Conservation (phyloP, 176 grass and related monocot species). For the Dendrocalamus sinicus region DNA sequence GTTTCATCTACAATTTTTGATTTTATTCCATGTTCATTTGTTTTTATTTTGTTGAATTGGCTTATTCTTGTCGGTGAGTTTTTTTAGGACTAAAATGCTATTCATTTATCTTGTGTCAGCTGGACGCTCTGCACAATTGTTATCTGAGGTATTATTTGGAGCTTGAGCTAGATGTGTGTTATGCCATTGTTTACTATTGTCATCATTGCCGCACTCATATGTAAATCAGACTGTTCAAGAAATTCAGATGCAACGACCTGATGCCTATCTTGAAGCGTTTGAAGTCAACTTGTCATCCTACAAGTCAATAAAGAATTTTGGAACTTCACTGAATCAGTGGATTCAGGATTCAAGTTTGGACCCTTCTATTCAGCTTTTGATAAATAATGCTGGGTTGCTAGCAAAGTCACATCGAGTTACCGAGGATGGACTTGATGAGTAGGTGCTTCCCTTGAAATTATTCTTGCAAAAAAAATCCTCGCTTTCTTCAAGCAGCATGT, state of each 20-base stretch:
- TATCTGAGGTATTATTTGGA: constrained; percentile 62
- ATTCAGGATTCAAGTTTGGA: constrained; percentile 57
- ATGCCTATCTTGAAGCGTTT: constrained; percentile 63
- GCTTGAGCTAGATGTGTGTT: constrained; percentile 32
- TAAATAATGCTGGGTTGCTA: constrained; percentile 97
- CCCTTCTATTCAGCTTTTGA: constrained; percentile 76
- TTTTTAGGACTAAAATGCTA: not conserved
- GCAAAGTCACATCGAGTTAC: constrained; percentile 69
- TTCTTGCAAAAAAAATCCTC: not conserved
- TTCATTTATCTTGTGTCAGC: constrained; percentile 52
- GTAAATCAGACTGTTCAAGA: constrained; percentile 60
- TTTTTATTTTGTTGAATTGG: not conserved
- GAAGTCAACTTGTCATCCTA: constrained; percentile 74
- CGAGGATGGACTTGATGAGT: constrained; percentile 76
- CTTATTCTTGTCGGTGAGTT: constrained; percentile 7
- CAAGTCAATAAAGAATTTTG: constrained; percentile 81
- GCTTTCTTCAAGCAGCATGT: not conserved
- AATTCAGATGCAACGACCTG: constrained; percentile 57
- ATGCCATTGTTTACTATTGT: constrained; percentile 9
- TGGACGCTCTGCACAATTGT: constrained; percentile 53
- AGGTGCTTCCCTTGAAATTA: constrained; percentile 44
- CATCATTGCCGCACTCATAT: constrained; percentile 10
- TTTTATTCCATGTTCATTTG: constrained; percentile 6
- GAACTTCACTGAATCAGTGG: constrained; percentile 59
- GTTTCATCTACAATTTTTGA: not conserved